Evolutionary conservation across 805 yeast species (phyloP), one percentile per base, ranked within the genome.

Genomic region (Teunomyces aglyptinius): DNA sequence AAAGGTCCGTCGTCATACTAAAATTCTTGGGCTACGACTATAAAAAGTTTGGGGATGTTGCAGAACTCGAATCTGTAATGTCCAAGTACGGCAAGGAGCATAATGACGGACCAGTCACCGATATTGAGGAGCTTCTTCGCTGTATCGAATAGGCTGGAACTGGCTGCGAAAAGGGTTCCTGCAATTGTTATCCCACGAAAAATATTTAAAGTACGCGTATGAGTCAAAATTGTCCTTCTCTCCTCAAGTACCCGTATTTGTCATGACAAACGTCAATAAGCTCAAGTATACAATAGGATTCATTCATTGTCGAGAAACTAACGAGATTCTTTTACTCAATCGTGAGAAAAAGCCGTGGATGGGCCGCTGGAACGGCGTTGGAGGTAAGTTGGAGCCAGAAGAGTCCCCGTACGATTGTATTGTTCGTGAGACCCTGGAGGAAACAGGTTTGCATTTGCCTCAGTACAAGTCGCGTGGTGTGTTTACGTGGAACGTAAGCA

Each of bases 281-380:
- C 44, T 54, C 34, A 56, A 48, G 36, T 61, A 59, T 47, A 61
- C 66, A 13, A 48, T 61, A 7, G 66, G 66, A n/a, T 57, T 61
- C 44, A 49, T 60, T 13, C 50, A 59, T 40, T 67, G 72, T 47
- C 48, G 49, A 1, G 72, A 65, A 38, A 58, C 65, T 18, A 50
- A 59, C 31, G 56, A 67, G 35, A 54, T 71, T 13, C 64, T 72
- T 10, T 53, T 73, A 6, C 55, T 73, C 15, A 73, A 73, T 45
- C 56, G 77, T 19, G 65, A 68, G 46, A 73, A 73, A 46, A 56
- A 64, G 8, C 77, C 77, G 1, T 71, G 75, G 73, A 73, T 72
- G 76, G 77, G 77, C 12, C 56, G 68, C 41, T 73, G 77, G 77
- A 72, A 73, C 52, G 77, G 77, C 10, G 75, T 73, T 10, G 77